phyloP scores from a whole-genome alignment of 768 basidiomycete genomes.

The Leccinum uliginosum region DNA sequence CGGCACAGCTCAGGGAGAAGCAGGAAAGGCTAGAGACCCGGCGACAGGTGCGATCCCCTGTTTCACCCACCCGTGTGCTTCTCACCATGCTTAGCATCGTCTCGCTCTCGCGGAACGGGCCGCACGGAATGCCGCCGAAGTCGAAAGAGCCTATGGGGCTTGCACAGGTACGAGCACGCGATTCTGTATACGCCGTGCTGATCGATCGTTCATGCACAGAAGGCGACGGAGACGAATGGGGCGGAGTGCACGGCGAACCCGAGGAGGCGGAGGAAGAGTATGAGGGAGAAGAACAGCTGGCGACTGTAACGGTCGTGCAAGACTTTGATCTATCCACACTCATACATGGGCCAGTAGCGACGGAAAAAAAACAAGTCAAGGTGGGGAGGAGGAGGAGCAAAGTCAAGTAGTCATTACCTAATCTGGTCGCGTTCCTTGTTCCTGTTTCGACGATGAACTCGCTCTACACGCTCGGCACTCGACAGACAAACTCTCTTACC shows the following conservation, averaged over 20 bases:
- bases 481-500: constrained; percentile 85
- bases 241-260: constrained; percentile 36
- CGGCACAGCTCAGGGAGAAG: constrained; percentile 73
- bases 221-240: constrained; percentile 44
- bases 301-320: constrained; percentile 88
- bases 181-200: neutral
- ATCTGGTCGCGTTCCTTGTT: neutral
- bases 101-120: constrained; percentile 75
- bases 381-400: constrained; percentile 26
- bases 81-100: constrained; percentile 54
- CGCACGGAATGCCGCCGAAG: constrained; percentile 65
- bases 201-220: constrained; percentile 14
- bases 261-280: constrained; percentile 60
- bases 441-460: constrained; percentile 72
- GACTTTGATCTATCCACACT: constrained; percentile 77
- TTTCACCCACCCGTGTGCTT: constrained; percentile 4
- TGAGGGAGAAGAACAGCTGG: constrained; percentile 78
- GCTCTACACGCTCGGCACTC: constrained; percentile 87
- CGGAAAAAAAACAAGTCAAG: neutral
- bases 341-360: constrained; percentile 41
- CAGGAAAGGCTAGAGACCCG: constrained; percentile 69
- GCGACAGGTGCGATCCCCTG: constrained; percentile 56
- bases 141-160: constrained; percentile 71
- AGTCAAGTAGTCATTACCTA: constrained; percentile 32
- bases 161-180: constrained; percentile 35